phyloP scores from a whole-genome alignment of 192 early-diverging fungal species.

The Glomus cerebriforme region DNA sequence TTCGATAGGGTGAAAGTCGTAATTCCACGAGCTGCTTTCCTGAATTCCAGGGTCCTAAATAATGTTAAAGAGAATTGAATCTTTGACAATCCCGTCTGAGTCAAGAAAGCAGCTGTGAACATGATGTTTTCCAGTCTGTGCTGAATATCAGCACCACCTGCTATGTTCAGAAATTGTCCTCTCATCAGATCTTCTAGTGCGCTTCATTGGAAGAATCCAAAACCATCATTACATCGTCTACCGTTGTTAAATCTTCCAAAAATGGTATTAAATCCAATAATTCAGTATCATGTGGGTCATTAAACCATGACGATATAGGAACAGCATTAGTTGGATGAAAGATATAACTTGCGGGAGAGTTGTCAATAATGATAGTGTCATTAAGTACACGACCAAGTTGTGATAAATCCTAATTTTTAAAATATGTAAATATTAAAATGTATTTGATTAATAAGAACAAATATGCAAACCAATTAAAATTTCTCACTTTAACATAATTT shows the following conservation, averaged over 20 bases:
- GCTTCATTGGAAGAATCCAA: slow-evolving; percentile 61
- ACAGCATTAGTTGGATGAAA: slow-evolving; percentile 97
- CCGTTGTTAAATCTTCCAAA: slow-evolving; percentile 84
- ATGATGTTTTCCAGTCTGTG: slow-evolving; percentile 15
- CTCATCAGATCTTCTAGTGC: slow-evolving; percentile 26
- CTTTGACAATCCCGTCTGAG: slow-evolving; percentile 22
- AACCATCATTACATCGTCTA: slow-evolving; percentile 85
- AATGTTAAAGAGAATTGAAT: slow-evolving; percentile 15
- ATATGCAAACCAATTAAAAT: background rate
- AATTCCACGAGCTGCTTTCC: slow-evolving; percentile 14
- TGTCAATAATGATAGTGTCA: slow-evolving; percentile 91
- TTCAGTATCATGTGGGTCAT: slow-evolving; percentile 95
- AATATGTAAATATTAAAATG: background rate
- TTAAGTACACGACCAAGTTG: slow-evolving; percentile 84
- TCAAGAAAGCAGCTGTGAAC: slow-evolving; percentile 21
- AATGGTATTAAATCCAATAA: slow-evolving; percentile 93
- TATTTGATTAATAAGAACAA: slow-evolving; percentile 5
- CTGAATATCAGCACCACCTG: background rate
- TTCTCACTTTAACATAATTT: slow-evolving; percentile 87
- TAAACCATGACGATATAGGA: slow-evolving; percentile 94
- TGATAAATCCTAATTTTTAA: slow-evolving; percentile 69
- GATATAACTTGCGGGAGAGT: slow-evolving; percentile 93
- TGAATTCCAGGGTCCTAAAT: slow-evolving; percentile 19
- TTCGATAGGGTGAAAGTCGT: background rate
- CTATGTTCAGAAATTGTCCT: slow-evolving; percentile 28